These are phyloP conservation scores for Aphanomyces cochlioides DNA, from an alignment of 352 stramenopile species.

Conservation along the genomic window DNA sequence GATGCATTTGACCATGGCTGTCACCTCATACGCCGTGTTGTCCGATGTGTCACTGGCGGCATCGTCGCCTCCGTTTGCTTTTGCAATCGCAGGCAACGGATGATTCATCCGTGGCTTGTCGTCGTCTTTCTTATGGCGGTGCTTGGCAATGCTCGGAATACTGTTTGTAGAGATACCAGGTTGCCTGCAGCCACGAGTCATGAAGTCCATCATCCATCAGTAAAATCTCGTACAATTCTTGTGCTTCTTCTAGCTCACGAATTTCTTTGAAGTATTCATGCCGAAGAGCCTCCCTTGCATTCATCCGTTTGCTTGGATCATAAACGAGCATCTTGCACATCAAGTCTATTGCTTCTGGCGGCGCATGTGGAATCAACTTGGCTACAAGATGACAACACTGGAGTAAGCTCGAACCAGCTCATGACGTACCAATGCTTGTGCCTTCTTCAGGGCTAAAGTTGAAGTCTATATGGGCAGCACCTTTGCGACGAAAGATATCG, in stretches of 20 bases:
- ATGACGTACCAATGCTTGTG: conserved; percentile 43
- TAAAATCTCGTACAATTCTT: no score
- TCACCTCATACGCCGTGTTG: conserved; percentile 23
- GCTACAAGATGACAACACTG: conserved; percentile 6
- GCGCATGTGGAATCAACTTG: conserved; percentile 88
- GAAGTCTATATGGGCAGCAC: conserved; percentile 90
- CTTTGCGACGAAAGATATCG: conserved; percentile 88
- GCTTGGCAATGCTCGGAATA: neutral
- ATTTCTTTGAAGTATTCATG: conserved; percentile 89
- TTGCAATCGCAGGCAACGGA: conserved; percentile 14
- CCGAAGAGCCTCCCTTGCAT: conserved; percentile 81
- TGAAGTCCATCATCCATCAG: no score
- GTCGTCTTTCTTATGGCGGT: conserved; percentile 21
- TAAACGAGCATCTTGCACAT: conserved; percentile 87
- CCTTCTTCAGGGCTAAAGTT: conserved; percentile 88
- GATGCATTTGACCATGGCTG: neutral
- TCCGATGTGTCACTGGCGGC: conserved; percentile 7
- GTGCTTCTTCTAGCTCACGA: conserved; percentile 60
- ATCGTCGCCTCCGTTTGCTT: neutral
- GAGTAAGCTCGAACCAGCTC: neutral
- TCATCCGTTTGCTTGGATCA: conserved; percentile 86
- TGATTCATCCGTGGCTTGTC: conserved; percentile 16
- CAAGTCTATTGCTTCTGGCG: conserved; percentile 82
- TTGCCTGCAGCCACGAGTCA: neutral
- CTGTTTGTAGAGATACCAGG: neutral